Evolutionary conservation across 306 rosid genomes (phyloP), one percentile per base, ranked within the genome.

Genomic region (Quercus mongolica): DNA sequence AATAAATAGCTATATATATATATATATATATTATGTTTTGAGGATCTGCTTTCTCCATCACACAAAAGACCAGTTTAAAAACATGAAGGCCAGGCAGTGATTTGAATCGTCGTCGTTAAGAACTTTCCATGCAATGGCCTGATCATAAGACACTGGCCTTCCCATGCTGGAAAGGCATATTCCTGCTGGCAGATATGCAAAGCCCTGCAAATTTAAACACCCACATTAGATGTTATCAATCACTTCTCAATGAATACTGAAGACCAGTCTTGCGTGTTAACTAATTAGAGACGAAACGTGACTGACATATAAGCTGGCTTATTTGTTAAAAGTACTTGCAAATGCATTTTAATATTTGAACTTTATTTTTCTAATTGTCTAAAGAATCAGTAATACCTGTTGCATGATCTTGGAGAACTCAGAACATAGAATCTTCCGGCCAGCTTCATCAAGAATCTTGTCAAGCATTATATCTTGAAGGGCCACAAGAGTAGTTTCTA

Each of bases 321-420:
- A 8, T 8, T 41, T 41, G 46, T 61, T 14, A 1, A 61, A 61
- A 61, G 54, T 61, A 26, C 19, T 25, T 25, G 26, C 68, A 25
- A 61, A 26, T 25, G 68, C 33, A 12, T 26, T 61, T 62, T 7
- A 62, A 13, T 62, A 26, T 62, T 5, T 4, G 5, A 62, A 49
- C 18, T 12, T 12, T 26, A 25, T 61, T 26, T 62, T 62, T 62
- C 54, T 62, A 13, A 2, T 30, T 11, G 18, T 30, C 67, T 12
- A 10, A 1, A 15, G 26, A 61, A 23, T 18, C 33, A 33, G 17
- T 11, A 11, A 79, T 69, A 95, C 99, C 98, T 95, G 99, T 58
- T 88, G 96, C 99, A 90, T 93, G 81, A 95, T 93, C 88, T 95
- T 95, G 87, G 99, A 81, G 80, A 95, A 95, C 75, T 95, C 99